Evolutionary conservation across 345 rosid genomes (phyloP), one percentile per base, ranked within the genome.

Genomic region (Gossypium ekmanianum): DNA sequence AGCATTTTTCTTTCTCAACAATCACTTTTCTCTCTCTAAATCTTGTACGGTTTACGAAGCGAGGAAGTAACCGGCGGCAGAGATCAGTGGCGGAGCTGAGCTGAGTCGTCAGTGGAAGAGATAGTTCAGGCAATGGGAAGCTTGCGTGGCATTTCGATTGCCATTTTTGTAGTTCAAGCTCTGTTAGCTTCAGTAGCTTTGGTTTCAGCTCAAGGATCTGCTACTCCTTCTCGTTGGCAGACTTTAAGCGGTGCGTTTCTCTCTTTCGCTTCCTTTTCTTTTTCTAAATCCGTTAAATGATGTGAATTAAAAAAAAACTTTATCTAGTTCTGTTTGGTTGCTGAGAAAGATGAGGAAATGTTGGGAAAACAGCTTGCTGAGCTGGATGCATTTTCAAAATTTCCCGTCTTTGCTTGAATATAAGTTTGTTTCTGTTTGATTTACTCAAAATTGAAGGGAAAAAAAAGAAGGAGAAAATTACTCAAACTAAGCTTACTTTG

Each of bases 141-240:
- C 45, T 62, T 78, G 39, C 75, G 82, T 74, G 79, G 75, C 72
- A 26, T 81, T 83, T 74, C 27, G 16, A 10, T 74, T 61, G 79
- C 72, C 75, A 29, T 76, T 43, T 13, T 76, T 61, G 79, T 68
- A 61, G 72, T 78, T 41, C 74, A 77, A 27, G 73, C 72, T 76
- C 66, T 45, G 54, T 48, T 67, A 70, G 81, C 71, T 84, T 68
- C 79, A 78, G 18, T 83, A 71, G 72, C 83, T 77, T 79, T 81
- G 71, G 87, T 88, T 80, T 81, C 81, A 48, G 91, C 89, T 88
- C 88, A 85, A 79, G 84, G 84, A 90, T 81, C 94, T 81, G 76
- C 76, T 58, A 50, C 80, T 11, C 58, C 64, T 58, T 78, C 81
- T 73, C 82, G 59, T 59, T 90, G 92, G 92, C 76, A 64, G 66